A percentile compares a stretch with the other conserved stretches of the same genome.
These are phyloP conservation scores for Zymoseptoria pseudotritici DNA, from an alignment of 2,329 filamentous ascomycete genomes.

Conservation along the genomic window DNA sequence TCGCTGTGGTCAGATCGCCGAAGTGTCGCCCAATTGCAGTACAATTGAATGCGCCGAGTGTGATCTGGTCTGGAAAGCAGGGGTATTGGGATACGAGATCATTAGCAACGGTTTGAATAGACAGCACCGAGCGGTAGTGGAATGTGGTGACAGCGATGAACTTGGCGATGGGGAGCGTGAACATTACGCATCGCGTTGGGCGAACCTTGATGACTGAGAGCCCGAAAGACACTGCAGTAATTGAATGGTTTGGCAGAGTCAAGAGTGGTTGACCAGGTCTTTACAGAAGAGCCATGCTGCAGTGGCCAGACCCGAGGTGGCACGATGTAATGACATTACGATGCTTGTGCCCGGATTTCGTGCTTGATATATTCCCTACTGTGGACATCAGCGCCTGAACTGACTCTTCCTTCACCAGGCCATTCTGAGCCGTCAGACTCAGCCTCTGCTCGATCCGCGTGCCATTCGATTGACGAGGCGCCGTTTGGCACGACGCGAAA, in stretches of 20 bases:
- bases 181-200: background rate
- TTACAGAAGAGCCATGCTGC: no score
- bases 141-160: background rate
- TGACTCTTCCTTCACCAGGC: no score
- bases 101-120: background rate
- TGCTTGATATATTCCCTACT: no score
- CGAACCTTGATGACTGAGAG: background rate
- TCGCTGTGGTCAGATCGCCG: constrained; percentile 29
- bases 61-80: constrained; percentile 31
- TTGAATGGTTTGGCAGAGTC: background rate
- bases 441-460: background rate
- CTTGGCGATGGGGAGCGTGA: background rate
- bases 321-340: no score
- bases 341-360: no score
- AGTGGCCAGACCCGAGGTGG: no score
- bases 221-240: background rate
- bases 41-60: constrained; percentile 29
- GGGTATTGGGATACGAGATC: constrained; percentile 35
- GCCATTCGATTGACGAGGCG: background rate
- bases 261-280: background rate
- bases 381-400: no score
- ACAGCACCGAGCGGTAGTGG: background rate
- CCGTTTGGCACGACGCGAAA: background rate
- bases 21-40: constrained; percentile 13
- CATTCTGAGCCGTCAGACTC: no score